phyloP scores from a whole-genome alignment of 2,329 filamentous ascomycete species.

The Curvularia sp. region DNA sequence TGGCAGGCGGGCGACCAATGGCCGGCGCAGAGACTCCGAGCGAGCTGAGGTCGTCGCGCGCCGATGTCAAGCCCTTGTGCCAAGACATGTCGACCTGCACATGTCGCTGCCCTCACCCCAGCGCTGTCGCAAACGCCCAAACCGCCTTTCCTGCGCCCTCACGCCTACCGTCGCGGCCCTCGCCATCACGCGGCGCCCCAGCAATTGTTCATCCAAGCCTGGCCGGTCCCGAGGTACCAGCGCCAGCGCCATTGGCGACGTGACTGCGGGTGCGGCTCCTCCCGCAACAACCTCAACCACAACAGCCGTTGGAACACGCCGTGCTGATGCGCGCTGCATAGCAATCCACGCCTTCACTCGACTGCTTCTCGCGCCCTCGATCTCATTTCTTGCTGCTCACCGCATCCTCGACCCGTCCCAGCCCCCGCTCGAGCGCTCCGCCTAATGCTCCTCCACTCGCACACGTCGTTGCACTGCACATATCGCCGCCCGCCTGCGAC shows the following conservation, averaged over 20 bases:
- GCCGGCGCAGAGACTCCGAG: conserved; percentile 9
- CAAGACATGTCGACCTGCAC: conserved; percentile 17
- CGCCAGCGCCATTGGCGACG: conserved; percentile 14
- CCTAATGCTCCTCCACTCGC: conserved; percentile 30
- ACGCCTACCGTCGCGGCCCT: not conserved
- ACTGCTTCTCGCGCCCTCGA: not conserved
- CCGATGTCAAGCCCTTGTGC: conserved; percentile 9
- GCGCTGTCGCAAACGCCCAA: conserved; percentile 15
- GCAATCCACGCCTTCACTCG: conserved; percentile 7
- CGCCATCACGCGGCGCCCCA: conserved; percentile 14
- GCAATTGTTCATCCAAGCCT: conserved; percentile 42
- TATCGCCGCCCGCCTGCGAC: conserved; percentile 17
- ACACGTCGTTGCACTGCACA: conserved; percentile 16
- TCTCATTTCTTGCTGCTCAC: conserved; percentile 4
- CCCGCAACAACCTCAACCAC: conserved; percentile 7
- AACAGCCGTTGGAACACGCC: conserved; percentile 4
- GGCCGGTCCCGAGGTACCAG: conserved; percentile 25
- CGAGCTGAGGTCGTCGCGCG: conserved; percentile 9
- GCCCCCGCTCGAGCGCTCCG: conserved; percentile 15
- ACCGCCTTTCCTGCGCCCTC: conserved; percentile 2
- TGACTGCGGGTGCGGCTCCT: conserved; percentile 23
- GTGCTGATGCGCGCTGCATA: conserved; percentile 16
- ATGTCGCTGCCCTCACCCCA: conserved; percentile 4
- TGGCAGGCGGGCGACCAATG: conserved; percentile 9
- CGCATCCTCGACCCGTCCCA: conserved; percentile 3